These are phyloP conservation scores for Brassica nigra DNA, from an alignment of 345 rosid genomes.

Conservation along the genomic window DNA sequence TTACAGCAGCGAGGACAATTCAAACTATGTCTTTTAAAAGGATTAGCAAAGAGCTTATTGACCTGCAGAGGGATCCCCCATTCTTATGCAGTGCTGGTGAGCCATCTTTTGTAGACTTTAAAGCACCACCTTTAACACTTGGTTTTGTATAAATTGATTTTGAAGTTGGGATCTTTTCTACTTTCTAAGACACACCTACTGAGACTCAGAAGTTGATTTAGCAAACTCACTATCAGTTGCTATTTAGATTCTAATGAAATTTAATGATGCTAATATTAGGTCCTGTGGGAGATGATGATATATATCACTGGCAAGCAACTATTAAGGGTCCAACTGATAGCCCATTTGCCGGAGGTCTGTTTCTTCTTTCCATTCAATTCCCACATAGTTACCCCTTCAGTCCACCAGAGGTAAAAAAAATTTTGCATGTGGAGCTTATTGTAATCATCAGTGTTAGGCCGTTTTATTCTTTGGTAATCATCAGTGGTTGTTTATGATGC, in stretches of 20 bases:
- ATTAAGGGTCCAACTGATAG: neutral
- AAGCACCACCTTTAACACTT: neutral
- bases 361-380: neutral
- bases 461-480: no score
- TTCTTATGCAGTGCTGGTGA: slow-evolving; percentile 79
- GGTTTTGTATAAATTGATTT: neutral
- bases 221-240: neutral
- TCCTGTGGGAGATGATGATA: neutral
- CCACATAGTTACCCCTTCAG: neutral
- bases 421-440: neutral
- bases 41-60: slow-evolving; percentile 72
- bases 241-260: neutral
- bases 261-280: neutral
- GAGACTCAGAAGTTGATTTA: neutral
- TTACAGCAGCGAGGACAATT: slow-evolving; percentile 4
- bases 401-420: neutral
- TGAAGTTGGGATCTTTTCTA: neutral
- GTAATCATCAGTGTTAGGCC: no score
- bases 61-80: slow-evolving; percentile 72
- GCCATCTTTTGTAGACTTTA: neutral
- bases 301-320: neutral
- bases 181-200: neutral
- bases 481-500: no score
- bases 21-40: slow-evolving; percentile 58
- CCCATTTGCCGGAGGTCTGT: neutral